Evolutionary conservation across 1,284 basidiomycete species (phyloP).

Genomic region (Leccinum fallax): DNA sequence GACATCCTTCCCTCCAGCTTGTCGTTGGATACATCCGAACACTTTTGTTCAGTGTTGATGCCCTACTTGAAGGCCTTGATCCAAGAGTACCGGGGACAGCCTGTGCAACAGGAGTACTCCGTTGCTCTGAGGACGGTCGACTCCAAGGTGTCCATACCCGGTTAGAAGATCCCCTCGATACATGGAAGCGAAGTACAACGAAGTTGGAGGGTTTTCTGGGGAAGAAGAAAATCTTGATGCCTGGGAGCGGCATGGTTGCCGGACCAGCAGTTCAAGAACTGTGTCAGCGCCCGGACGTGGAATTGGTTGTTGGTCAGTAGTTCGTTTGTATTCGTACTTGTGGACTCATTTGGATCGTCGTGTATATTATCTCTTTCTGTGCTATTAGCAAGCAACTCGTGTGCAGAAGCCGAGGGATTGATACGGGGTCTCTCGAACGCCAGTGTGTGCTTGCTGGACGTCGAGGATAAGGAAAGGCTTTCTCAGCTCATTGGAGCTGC

Average conservation of each 20-base stretch:
- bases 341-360: conserved; percentile 16
- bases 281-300: conserved; percentile 51
- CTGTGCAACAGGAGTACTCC: conserved; percentile 21
- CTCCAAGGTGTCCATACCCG: conserved; percentile 58
- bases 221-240: conserved; percentile 76
- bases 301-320: conserved; percentile 73
- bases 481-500: conserved; percentile 54
- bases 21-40: conserved; percentile 54
- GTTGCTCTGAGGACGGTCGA: conserved; percentile 58
- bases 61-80: conserved; percentile 73
- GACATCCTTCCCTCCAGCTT: conserved; percentile 88
- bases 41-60: conserved; percentile 38
- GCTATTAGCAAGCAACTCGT: conserved; percentile 71
- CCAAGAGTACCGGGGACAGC: conserved; percentile 37
- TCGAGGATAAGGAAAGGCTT: conserved; percentile 55
- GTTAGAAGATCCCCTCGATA: conserved; percentile 57
- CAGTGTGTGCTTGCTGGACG: conserved; percentile 62
- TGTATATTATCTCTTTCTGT: conserved; percentile 9
- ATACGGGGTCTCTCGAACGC: conserved; percentile 59
- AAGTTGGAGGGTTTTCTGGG: conserved; percentile 6
- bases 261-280: conserved; percentile 76
- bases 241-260: conserved; percentile 93
- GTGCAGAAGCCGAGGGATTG: conserved; percentile 61
- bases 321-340: conserved; percentile 8
- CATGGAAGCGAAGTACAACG: conserved; percentile 36